These are phyloP conservation scores for Fabrea salina DNA, from an alignment of 169 alveolate species.

Conservation along the genomic window DNA sequence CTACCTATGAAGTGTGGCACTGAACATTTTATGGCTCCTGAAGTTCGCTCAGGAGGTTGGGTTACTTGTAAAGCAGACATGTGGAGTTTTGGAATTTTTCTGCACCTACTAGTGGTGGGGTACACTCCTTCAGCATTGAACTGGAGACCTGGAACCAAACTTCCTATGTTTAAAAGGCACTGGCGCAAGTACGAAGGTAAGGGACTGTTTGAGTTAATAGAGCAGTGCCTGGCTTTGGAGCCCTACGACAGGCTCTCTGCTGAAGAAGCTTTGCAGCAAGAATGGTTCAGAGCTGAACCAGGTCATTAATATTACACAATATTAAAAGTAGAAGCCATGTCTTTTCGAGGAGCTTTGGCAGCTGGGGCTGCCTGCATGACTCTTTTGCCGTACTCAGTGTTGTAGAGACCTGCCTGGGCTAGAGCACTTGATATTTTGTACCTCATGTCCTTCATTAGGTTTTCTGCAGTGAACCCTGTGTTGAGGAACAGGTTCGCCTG, in stretches of 20 bases:
- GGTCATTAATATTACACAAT: background rate
- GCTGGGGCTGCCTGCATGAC: slow-evolving; percentile 41
- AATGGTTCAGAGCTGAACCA: slow-evolving; percentile 11
- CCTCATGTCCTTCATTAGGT: slow-evolving; percentile 82
- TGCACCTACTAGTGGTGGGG: slow-evolving; percentile 51
- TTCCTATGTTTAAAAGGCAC: background rate
- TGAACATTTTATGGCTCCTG: slow-evolving; percentile 63
- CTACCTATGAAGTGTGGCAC: no score
- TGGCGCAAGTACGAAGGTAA: slow-evolving; percentile 33
- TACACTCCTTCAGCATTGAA: slow-evolving; percentile 10
- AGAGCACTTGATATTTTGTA: slow-evolving; percentile 70
- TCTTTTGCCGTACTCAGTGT: slow-evolving; percentile 61
- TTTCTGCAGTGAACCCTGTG: slow-evolving; percentile 76
- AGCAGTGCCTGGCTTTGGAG: background rate
- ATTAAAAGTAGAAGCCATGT: background rate
- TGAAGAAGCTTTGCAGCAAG: slow-evolving; percentile 16
- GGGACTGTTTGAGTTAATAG: slow-evolving; percentile 21
- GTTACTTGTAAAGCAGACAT: slow-evolving; percentile 58
- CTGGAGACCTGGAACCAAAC: slow-evolving; percentile 22
- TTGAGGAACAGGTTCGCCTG: background rate
- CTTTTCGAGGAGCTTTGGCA: background rate
- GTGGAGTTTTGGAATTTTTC: slow-evolving; percentile 61
- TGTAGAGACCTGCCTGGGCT: slow-evolving; percentile 74
- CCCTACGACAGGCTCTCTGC: slow-evolving; percentile 21
- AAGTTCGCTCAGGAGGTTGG: slow-evolving; percentile 26